Evolutionary conservation across 2,329 filamentous ascomycete genomes (phyloP).

Genomic region (Cladobotryum mycophilum): DNA sequence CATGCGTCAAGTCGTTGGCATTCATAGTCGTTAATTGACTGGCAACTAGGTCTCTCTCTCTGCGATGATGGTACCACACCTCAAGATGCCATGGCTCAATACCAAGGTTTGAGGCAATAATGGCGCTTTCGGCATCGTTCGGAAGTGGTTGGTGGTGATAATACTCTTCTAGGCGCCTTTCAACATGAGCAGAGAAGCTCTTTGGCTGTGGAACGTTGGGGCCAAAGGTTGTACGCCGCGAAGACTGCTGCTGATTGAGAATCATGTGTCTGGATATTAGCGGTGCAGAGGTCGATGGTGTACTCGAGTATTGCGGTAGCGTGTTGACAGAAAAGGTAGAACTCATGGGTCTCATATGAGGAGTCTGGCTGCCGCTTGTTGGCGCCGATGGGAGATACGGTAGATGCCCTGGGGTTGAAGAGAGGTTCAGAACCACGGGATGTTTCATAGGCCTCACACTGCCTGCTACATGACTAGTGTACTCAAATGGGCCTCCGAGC

Average conservation of each 20-base stretch:
- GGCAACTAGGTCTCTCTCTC: constrained; percentile 41
- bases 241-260: constrained; percentile 39
- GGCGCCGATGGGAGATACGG: constrained; percentile 18
- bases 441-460: constrained; percentile 6
- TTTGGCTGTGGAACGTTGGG: constrained; percentile 37
- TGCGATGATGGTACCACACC: constrained; percentile 50
- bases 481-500: not conserved
- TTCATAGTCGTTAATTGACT: constrained; percentile 40
- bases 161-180: constrained; percentile 47
- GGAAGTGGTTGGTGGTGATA: constrained; percentile 43
- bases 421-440: constrained; percentile 15
- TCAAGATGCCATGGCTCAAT: constrained; percentile 46
- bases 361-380: constrained; percentile 13
- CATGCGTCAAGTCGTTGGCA: constrained; percentile 30
- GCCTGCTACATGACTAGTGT: not conserved
- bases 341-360: constrained; percentile 17
- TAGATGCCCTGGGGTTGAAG: constrained; percentile 16
- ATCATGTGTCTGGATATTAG: constrained; percentile 36
- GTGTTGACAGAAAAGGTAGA: constrained; percentile 20
- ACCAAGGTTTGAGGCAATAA: constrained; percentile 48
- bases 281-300: constrained; percentile 15
- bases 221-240: constrained; percentile 34
- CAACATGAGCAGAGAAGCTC: constrained; percentile 42
- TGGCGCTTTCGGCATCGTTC: constrained; percentile 44
- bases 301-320: constrained; percentile 17